These are phyloP conservation scores for Didymella lethalis DNA, from an alignment of 2,329 filamentous ascomycete genomes.

Conservation along the genomic window DNA sequence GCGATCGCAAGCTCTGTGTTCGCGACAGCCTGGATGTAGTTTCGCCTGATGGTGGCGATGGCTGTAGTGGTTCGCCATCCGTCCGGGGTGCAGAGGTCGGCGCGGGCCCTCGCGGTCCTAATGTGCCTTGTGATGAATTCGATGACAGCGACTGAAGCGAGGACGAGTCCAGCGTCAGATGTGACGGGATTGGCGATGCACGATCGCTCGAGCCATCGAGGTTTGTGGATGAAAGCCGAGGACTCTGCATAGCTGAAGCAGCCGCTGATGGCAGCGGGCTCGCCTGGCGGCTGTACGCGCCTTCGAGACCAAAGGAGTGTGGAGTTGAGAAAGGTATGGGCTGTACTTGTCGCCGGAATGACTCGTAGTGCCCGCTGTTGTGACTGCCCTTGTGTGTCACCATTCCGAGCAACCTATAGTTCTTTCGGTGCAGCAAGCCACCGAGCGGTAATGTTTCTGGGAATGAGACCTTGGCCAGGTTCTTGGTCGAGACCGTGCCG, in stretches of 20 bases:
- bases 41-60: slow-evolving; percentile 27
- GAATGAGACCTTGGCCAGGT: slow-evolving; percentile 91
- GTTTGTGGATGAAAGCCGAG: slow-evolving; percentile 52
- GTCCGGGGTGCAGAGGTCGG: slow-evolving; percentile 45
- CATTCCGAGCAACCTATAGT: slow-evolving; percentile 83
- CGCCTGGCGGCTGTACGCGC: slow-evolving; percentile 71
- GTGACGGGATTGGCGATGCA: slow-evolving; percentile 38
- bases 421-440: slow-evolving; percentile 76
- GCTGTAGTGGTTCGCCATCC: slow-evolving; percentile 35
- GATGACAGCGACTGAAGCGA: slow-evolving; percentile 47
- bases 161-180: slow-evolving; percentile 39
- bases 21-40: slow-evolving; percentile 33
- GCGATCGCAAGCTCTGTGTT: slow-evolving; percentile 38
- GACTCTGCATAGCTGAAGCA: slow-evolving; percentile 54
- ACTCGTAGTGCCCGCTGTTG: slow-evolving; percentile 96
- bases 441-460: slow-evolving; percentile 87
- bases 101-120: slow-evolving; percentile 32
- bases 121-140: slow-evolving; percentile 37
- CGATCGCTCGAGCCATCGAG: slow-evolving; percentile 32
- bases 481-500: slow-evolving; percentile 82
- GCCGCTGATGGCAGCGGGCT: slow-evolving; percentile 57
- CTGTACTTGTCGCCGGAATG: slow-evolving; percentile 85
- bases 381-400: slow-evolving; percentile 97
- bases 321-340: slow-evolving; percentile 83
- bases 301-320: slow-evolving; percentile 77